phyloP scores from a whole-genome alignment of 371 early-diverging fungal genomes.

The Pancytospora epiphaga region DNA sequence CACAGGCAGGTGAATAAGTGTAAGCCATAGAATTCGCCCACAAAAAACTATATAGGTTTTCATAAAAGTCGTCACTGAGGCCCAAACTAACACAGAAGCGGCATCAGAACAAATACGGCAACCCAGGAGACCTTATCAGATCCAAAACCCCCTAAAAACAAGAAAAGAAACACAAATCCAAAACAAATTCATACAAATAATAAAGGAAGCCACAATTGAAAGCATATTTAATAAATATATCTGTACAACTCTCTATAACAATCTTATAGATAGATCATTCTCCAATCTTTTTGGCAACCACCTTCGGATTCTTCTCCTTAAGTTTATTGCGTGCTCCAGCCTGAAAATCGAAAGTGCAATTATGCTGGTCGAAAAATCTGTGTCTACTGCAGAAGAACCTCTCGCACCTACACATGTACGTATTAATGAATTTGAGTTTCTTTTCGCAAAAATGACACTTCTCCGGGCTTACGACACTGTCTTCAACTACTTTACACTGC shows the following conservation, averaged over 20 bases:
- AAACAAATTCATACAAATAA: too few species aligned
- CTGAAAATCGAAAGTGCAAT: constrained; percentile 59
- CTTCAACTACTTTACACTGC: constrained; percentile 11
- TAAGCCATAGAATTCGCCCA: too few species aligned
- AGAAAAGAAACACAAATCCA: too few species aligned
- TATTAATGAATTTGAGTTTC: constrained; percentile 49
- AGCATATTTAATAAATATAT: too few species aligned
- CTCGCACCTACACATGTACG: constrained; percentile 58
- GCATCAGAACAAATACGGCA: too few species aligned
- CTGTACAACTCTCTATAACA: not conserved
- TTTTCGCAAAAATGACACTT: constrained; percentile 53
- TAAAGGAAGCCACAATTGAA: too few species aligned
- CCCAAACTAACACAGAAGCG: too few species aligned
- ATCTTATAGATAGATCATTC: constrained; percentile 17
- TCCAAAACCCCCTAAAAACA: too few species aligned
- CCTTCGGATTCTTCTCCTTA: constrained; percentile 56
- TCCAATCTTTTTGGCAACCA: constrained; percentile 45
- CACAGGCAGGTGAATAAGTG: too few species aligned
- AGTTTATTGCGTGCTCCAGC: constrained; percentile 48
- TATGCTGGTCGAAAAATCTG: constrained; percentile 60
- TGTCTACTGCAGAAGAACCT: constrained; percentile 56
- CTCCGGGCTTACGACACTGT: not conserved
- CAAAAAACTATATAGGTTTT: too few species aligned
- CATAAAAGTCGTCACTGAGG: too few species aligned
- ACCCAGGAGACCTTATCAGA: too few species aligned